These are phyloP conservation scores for Porphyrellus sp. DNA, from an alignment of 1,284 basidiomycete genomes.

Conservation along the genomic window DNA sequence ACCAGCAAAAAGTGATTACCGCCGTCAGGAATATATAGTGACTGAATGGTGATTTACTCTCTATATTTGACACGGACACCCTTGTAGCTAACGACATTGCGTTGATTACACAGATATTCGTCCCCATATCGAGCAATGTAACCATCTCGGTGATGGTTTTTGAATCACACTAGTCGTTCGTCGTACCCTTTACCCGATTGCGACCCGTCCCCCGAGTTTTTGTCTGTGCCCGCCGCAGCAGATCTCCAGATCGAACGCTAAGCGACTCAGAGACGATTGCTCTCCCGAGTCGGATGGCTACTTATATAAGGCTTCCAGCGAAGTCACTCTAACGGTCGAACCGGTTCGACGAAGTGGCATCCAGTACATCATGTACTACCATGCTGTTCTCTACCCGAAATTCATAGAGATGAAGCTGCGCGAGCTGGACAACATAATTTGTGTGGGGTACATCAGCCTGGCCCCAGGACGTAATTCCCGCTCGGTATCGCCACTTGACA, in stretches of 20 bases:
- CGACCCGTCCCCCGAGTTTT: not conserved
- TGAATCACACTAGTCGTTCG: not conserved
- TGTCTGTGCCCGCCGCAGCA: not conserved
- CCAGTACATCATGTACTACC: not conserved
- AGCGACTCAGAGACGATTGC: not conserved
- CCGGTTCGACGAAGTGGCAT: constrained; percentile 8
- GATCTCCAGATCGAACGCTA: not conserved
- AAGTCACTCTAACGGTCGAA: not conserved
- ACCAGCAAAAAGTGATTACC: not conserved
- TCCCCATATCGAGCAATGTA: not conserved
- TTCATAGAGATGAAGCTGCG: too few relatives aligned
- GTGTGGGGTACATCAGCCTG: too few relatives aligned
- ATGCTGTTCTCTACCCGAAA: too few relatives aligned
- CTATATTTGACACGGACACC: constrained; percentile 6
- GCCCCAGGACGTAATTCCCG: too few relatives aligned
- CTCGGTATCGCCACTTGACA: not conserved
- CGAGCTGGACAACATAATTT: too few relatives aligned
- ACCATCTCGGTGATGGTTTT: not conserved
- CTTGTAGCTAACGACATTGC: constrained; percentile 5
- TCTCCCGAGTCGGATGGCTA: too few relatives aligned
- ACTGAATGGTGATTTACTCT: constrained; percentile 4
- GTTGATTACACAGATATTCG: constrained; percentile 6
- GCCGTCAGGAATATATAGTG: constrained; percentile 14
- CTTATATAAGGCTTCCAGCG: not conserved
- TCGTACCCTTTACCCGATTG: not conserved